Evolutionary conservation across 2,329 filamentous ascomycete genomes (phyloP).

Genomic region (Fusarium marasasianum): DNA sequence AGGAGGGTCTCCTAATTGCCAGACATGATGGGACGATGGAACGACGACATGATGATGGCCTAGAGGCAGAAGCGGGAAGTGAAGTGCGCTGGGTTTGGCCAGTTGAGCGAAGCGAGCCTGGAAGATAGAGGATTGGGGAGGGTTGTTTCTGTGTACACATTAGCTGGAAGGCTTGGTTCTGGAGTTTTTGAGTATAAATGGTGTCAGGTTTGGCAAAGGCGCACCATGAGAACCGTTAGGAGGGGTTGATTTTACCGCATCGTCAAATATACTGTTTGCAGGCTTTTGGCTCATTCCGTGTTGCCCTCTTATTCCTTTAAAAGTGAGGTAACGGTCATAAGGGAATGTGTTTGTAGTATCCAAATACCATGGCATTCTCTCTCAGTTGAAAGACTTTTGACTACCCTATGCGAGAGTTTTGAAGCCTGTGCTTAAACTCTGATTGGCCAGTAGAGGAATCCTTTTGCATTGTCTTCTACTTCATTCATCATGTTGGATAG

Average conservation of each 20-base stretch:
- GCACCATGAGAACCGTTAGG: not conserved
- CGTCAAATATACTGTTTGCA: not conserved
- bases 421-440: not conserved
- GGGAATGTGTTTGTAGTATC: not conserved
- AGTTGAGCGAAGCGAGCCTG: not conserved
- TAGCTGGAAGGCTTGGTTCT: not conserved
- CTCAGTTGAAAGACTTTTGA: not conserved
- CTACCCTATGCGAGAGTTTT: not conserved
- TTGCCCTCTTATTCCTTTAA: not conserved
- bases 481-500: not conserved
- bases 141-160: constrained; percentile 27
- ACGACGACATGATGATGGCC: constrained; percentile 46
- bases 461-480: not conserved
- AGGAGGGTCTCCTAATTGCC: constrained; percentile 36
- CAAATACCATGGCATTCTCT: not conserved
- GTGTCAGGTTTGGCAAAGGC: not conserved
- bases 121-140: constrained; percentile 4
- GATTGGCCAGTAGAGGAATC: not conserved
- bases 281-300: not conserved
- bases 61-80: not conserved
- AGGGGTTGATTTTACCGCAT: not conserved
- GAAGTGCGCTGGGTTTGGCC: not conserved
- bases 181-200: constrained; percentile 4
- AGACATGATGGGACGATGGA: constrained; percentile 46
- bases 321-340: not conserved